Percentiles rank a stretch among this genome's conserved stretches.
Evolutionary conservation across 2,329 filamentous ascomycete genomes (phyloP).

Genomic region (Diaporthe sp.): DNA sequence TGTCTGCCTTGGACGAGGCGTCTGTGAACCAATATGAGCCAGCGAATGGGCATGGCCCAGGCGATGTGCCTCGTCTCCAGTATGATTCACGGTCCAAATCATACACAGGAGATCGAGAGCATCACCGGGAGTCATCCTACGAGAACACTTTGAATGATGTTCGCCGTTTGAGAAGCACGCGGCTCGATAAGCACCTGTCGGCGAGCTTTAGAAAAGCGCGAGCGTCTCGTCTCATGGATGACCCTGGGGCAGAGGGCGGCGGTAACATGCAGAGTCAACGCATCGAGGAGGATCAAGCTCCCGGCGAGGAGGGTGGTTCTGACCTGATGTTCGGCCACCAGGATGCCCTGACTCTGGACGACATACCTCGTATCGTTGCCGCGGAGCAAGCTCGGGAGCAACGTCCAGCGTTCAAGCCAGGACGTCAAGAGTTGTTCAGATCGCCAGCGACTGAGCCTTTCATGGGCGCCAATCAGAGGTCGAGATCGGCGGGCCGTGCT

Average conservation of each 20-base stretch:
- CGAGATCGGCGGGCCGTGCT: constrained; percentile 66
- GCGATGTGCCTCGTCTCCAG: constrained; percentile 66
- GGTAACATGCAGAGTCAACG: constrained; percentile 72
- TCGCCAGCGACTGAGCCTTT: constrained; percentile 70
- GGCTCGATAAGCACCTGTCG: constrained; percentile 93
- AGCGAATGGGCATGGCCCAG: constrained; percentile 68
- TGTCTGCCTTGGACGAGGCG: constrained; percentile 82
- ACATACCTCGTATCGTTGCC: constrained; percentile 95
- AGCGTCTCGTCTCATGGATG: constrained; percentile 92
- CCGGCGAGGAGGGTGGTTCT: constrained; percentile 75
- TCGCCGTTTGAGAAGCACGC: constrained; percentile 88
- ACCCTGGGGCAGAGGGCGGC: constrained; percentile 75
- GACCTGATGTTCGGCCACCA: constrained; percentile 90
- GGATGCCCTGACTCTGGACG: constrained; percentile 92
- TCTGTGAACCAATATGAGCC: constrained; percentile 76
- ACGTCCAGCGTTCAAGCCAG: constrained; percentile 78
- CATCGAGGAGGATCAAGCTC: constrained; percentile 84
- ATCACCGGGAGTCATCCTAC: constrained; percentile 81
- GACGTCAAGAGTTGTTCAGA: constrained; percentile 76
- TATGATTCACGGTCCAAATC: constrained; percentile 81
- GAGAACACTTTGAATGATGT: constrained; percentile 98
- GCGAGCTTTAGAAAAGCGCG: constrained; percentile 92
- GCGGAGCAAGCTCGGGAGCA: constrained; percentile 96
- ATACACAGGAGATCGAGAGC: constrained; percentile 74
- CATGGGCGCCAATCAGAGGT: constrained; percentile 77